Base-by-base conservation (phyloP, 495 filamentous ascomycete species). In the Penicillium maclennaniae region DNA sequence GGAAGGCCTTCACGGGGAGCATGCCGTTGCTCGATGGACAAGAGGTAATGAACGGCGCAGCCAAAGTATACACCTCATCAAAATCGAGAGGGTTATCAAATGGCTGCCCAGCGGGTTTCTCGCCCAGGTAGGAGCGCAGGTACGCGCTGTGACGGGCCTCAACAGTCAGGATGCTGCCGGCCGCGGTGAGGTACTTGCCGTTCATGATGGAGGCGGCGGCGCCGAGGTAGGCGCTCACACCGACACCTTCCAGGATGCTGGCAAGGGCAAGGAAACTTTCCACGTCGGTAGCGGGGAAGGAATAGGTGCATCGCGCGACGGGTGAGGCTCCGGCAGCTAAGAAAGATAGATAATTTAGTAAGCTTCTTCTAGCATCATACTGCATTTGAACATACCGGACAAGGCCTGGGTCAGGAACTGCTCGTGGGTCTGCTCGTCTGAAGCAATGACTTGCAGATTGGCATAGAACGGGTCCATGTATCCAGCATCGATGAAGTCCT, bases 121-220 rank as follows among this genome's bases (percentile, higher is more conserved):
- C 61, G 8, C 70, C 63, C 8, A 77, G 68, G 5, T 74, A 66
- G 37, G 70, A 69, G 43, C 84, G 82, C 46, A 86, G 71, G 63
- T 79, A 81, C 7, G 83, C 69, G 26, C 71, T 79, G 69, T 86
- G 84, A 5, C 83, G 77, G 34, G 81, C 74, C 56, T 87, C 84
- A 19, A 83, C 71, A 40, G 83, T 82, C 26, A 85, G 66, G 58
- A 87, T 87, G 37, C 76, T 77, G 23, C 76, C 83, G 7, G 83
- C 84, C 4, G 78, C 81, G n/a, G 79, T 81, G 26, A 87, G 70
- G 60, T 78, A 79, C 7, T 51, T 61, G 17, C 76, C 73, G 51
- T 72, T 71, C 56, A 75, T 67, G 59, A 86, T 81, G 20, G 75
- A 69, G 2, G 79, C 77, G 4, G 83, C 83, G 1, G 83, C 83